phyloP scores from a whole-genome alignment of 345 rosid species.

The Aquilaria malaccensis region DNA sequence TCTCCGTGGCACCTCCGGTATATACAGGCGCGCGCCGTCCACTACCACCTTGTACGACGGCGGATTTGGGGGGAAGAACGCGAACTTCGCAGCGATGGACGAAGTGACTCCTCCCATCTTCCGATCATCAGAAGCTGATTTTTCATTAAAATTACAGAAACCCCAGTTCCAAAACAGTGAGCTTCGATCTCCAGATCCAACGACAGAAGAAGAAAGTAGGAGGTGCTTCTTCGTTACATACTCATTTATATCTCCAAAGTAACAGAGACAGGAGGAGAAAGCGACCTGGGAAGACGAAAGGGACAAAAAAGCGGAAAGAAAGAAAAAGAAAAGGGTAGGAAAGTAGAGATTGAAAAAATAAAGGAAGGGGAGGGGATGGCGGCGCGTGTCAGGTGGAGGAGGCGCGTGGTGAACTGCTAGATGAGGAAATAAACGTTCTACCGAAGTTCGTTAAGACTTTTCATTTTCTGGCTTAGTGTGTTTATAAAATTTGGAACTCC shows the following conservation, averaged over 20 bases:
- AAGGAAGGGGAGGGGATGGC: conserved; percentile 4
- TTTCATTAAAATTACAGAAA: conserved; percentile 25
- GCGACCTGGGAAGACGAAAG: background rate
- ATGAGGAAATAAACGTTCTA: background rate
- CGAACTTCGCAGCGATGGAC: conserved; percentile 94
- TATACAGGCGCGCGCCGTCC: conserved; percentile 41
- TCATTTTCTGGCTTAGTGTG: no score
- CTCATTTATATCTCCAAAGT: background rate
- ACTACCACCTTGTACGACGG: conserved; percentile 59
- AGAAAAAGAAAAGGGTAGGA: background rate
- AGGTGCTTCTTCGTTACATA: background rate
- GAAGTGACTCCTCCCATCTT: conserved; percentile 96
- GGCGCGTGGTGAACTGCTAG: conserved; percentile 1
- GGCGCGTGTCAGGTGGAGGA: conserved; percentile 13
- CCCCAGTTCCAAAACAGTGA: conserved; percentile 2
- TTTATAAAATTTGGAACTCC: no score
- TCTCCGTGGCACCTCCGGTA: conserved; percentile 52
- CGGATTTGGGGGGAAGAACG: conserved; percentile 95
- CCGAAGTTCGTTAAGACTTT: no score
- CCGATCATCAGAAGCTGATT: conserved; percentile 29
- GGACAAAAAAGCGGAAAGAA: background rate
- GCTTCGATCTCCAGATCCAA: conserved; percentile 12
- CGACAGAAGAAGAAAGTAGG: background rate
- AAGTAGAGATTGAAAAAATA: background rate
- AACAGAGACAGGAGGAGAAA: background rate